A percentile compares a stretch with the other conserved stretches of the same genome.
Evolutionary conservation across 2,329 filamentous ascomycete species (phyloP).

Genomic region (Penicillium sp.): DNA sequence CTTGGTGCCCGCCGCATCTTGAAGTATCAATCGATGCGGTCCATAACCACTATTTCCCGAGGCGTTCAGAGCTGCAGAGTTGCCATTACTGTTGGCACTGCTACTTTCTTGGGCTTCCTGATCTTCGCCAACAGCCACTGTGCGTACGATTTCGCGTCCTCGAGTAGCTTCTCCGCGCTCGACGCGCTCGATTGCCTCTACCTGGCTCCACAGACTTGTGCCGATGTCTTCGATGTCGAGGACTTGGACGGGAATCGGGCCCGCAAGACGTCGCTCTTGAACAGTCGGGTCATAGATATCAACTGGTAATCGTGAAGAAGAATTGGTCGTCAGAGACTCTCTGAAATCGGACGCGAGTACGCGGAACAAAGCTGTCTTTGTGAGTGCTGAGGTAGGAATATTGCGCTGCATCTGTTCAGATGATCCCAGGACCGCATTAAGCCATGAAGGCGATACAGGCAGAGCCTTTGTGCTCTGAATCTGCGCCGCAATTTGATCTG

Average conservation of each 20-base stretch:
- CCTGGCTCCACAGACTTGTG: constrained; percentile 77
- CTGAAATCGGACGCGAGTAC: constrained; percentile 77
- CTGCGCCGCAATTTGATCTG: constrained; percentile 50
- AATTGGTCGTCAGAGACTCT: constrained; percentile 52
- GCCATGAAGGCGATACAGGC: constrained; percentile 59
- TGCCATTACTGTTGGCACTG: constrained; percentile 10
- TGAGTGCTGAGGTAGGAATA: constrained; percentile 66
- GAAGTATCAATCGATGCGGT: constrained; percentile 76
- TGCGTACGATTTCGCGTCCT: constrained; percentile 78
- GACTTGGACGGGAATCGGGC: constrained; percentile 73
- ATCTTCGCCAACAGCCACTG: constrained; percentile 57
- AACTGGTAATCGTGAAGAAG: constrained; percentile 52
- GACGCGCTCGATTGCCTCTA: constrained; percentile 65
- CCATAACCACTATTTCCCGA: constrained; percentile 39
- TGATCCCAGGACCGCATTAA: constrained; percentile 60
- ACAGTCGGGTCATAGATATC: constrained; percentile 55
- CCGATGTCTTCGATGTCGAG: constrained; percentile 82
- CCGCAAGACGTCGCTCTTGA: constrained; percentile 56
- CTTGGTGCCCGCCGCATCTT: constrained; percentile 71
- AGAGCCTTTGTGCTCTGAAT: constrained; percentile 55
- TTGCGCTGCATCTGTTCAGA: constrained; percentile 42
- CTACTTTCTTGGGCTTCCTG: constrained; percentile 34
- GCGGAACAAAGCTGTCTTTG: constrained; percentile 77
- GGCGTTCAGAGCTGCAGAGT: constrained; percentile 11
- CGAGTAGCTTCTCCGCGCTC: constrained; percentile 52